Conservation (phyloP, 768 basidiomycete species). For the Agaricus bisporus region DNA sequence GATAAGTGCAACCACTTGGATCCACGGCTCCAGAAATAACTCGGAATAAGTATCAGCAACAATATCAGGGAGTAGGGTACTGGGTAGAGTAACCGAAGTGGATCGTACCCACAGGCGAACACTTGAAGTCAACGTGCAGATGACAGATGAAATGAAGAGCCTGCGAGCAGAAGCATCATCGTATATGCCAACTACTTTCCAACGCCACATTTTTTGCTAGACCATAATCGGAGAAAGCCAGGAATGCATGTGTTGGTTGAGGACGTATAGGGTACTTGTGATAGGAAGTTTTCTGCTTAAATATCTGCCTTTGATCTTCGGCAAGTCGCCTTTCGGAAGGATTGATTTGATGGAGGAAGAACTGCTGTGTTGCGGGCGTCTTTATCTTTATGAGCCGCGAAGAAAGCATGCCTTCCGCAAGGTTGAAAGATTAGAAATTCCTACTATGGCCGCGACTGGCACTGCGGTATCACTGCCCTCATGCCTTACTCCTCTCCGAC, state of each 20-base stretch:
- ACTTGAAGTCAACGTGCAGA: slow-evolving; percentile 26
- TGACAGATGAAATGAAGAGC: slow-evolving; percentile 26
- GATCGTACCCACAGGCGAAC: slow-evolving; percentile 26
- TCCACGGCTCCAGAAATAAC: too few species aligned
- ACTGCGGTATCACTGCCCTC: slow-evolving; percentile 24
- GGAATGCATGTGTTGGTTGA: slow-evolving; percentile 18
- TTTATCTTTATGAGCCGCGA: slow-evolving; percentile 31
- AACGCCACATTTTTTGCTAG: slow-evolving; percentile 38
- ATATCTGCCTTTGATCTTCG: slow-evolving; percentile 13
- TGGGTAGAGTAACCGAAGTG: slow-evolving; percentile 18
- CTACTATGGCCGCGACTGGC: slow-evolving; percentile 15
- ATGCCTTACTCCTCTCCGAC: slow-evolving; percentile 24
- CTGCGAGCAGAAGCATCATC: slow-evolving; percentile 30
- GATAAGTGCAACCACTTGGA: too few species aligned
- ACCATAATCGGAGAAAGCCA: slow-evolving; percentile 33
- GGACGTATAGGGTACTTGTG: slow-evolving; percentile 17
- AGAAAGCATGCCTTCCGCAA: slow-evolving; percentile 36
- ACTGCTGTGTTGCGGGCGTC: slow-evolving; percentile 33
- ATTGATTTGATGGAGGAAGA: slow-evolving; percentile 30
- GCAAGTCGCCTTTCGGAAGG: slow-evolving; percentile 32
- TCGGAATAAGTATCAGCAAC: neutral
- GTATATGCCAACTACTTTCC: slow-evolving; percentile 32
- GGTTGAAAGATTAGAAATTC: slow-evolving; percentile 20
- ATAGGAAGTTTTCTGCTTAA: slow-evolving; percentile 29
- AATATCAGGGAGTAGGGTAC: slow-evolving; percentile 25